A percentile compares a stretch with the other conserved stretches of the same genome.
Conservation (phyloP, 2,329 filamentous ascomycete species). For the Botrytis cinerea region DNA sequence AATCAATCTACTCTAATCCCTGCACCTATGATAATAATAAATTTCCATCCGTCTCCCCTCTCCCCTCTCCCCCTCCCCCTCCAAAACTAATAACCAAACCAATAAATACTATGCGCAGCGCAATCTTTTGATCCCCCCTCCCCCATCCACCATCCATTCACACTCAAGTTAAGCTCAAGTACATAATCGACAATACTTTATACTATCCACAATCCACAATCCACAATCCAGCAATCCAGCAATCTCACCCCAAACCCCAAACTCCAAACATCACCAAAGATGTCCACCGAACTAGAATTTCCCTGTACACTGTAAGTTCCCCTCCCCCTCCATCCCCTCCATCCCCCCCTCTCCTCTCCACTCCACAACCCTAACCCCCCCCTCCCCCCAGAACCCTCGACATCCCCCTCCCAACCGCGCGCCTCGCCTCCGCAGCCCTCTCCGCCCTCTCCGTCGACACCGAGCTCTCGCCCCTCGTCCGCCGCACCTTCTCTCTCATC, state of each 20-base stretch:
- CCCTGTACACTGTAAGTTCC: constrained; percentile 63
- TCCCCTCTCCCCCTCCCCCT: too few species aligned
- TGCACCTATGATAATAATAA: too few species aligned
- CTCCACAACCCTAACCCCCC: not conserved
- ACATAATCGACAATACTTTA: too few species aligned
- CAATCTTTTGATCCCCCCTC: too few species aligned
- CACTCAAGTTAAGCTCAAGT: too few species aligned
- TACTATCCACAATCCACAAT: not conserved
- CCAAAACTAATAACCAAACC: too few species aligned
- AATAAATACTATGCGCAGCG: too few species aligned
- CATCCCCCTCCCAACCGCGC: constrained; percentile 73
- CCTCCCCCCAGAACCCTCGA: constrained; percentile 35
- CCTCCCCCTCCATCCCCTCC: not conserved
- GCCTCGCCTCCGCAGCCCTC: constrained; percentile 75
- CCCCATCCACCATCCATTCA: not conserved
- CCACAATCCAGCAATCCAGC: too few species aligned
- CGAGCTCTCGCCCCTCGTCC: constrained; percentile 84
- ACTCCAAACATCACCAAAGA: not conserved
- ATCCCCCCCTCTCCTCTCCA: not conserved
- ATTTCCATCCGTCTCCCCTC: too few species aligned
- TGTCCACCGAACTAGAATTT: constrained; percentile 50
- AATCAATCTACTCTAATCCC: too few species aligned
- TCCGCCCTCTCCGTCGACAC: constrained; percentile 79
- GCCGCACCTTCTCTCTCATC: constrained; percentile 65
- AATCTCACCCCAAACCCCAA: too few species aligned